Evolutionary conservation across 1,284 basidiomycete species (phyloP).

Genomic region (Kwoniella shivajii): DNA sequence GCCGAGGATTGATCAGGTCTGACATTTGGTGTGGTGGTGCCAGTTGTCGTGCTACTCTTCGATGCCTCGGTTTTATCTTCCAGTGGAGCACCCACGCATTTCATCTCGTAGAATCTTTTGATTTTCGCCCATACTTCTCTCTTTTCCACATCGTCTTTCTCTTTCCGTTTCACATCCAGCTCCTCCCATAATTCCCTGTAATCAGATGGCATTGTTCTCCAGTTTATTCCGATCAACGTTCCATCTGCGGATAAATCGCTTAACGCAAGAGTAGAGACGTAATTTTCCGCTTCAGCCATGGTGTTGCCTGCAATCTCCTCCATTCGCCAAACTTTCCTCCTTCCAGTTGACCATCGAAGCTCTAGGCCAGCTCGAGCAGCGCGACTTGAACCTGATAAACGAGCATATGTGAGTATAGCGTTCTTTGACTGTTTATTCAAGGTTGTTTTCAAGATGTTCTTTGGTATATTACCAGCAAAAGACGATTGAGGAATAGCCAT

Average conservation of each 20-base stretch:
- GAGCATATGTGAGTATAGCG: constrained; percentile 69
- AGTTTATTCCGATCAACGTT: constrained; percentile 37
- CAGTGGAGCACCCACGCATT: constrained; percentile 3
- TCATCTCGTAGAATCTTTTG: constrained; percentile 45
- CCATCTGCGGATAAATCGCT: constrained; percentile 66
- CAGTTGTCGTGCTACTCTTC: not conserved
- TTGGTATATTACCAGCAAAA: constrained; percentile 41
- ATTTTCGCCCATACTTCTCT: constrained; percentile 71
- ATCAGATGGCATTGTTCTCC: constrained; percentile 70
- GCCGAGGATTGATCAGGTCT: not conserved
- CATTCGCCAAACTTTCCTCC: constrained; percentile 76
- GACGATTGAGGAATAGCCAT: constrained; percentile 80
- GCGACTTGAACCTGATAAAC: constrained; percentile 67
- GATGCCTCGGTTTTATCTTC: not conserved
- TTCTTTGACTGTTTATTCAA: constrained; percentile 63
- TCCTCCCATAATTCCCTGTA: constrained; percentile 95
- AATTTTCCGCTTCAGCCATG: constrained; percentile 82
- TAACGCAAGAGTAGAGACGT: constrained; percentile 82
- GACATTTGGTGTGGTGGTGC: not conserved
- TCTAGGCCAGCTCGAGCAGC: constrained; percentile 70
- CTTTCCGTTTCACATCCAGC: constrained; percentile 69
- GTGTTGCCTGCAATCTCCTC: constrained; percentile 79
- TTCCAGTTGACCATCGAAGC: constrained; percentile 69
- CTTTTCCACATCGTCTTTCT: constrained; percentile 67
- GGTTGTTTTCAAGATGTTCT: constrained; percentile 33